Evolutionary conservation across 192 early-diverging fungal genomes (phyloP), one percentile per base, ranked within the genome.

Genomic region (Glomus cerebriforme): DNA sequence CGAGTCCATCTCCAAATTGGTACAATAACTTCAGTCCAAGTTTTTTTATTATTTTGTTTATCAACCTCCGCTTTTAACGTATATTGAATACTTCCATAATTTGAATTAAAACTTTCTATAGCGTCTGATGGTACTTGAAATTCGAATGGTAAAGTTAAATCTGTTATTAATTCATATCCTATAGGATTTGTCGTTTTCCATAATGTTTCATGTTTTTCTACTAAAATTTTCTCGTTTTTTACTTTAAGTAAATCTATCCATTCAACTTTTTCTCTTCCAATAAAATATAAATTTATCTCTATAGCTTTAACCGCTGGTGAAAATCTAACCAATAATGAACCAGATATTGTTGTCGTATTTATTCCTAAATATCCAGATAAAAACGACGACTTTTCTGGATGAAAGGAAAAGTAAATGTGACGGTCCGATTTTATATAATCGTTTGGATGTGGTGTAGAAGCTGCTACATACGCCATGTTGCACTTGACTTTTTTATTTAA

Each of bases 181-280:
- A 67, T 22, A 31, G 29, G 29, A 32, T 35, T 31, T 6, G 15
- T 22, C 0, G 65, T 19, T 67, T 19, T 32, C 49, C 49, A 54
- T 54, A 54, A 54, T 2, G 1, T n/a, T 54, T 54, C 49, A 22
- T 54, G 19, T 54, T 22, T 2, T 7, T 54, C 22, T 2, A 54
- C 3, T 54, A 54, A 6, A 54, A 54, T 54, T 1, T 54, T 29
- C 12, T 67, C 65, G 2, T 35, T n/a, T 15, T 22, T 29, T 66
- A n/a, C 26, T 12, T 66, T 66, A 31, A 17, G 2, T 17, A 66
- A 32, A 34, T 66, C 8, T 12, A 22, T 12, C 65, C n/a, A 27
- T 31, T 67, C 65, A n/a, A 67, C 65, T 7, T 34, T 35, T 67
- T 67, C 65, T 67, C 29, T 67, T 17, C 65, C 65, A 35, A 67